A percentile compares a stretch with the other conserved stretches of the same genome.
Evolutionary conservation across 257 asterid genomes (phyloP).

Genomic region (Hygrophila difformis): DNA sequence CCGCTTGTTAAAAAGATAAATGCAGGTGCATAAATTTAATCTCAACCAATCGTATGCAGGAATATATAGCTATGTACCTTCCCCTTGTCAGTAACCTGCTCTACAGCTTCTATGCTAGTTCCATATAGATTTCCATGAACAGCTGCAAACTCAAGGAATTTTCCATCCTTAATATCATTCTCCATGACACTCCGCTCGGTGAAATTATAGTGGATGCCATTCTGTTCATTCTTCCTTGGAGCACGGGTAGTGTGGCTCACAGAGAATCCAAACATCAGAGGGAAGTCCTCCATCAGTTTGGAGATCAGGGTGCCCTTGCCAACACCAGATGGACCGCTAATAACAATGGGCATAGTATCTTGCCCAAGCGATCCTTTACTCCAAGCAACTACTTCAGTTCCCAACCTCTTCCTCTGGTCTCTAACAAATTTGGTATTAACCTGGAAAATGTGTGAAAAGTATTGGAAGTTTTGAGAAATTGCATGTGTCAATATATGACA

Average conservation of each 20-base stretch:
- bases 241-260: conserved; percentile 84
- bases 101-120: conserved; percentile 71
- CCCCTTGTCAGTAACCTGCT: conserved; percentile 62
- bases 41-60: no score
- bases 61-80: conserved; percentile 42
- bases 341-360: conserved; percentile 50
- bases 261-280: conserved; percentile 65
- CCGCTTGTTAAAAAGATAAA: no score
- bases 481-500: neutral
- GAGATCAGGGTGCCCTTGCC: conserved; percentile 76
- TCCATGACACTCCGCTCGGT: conserved; percentile 53
- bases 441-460: conserved; percentile 19
- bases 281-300: conserved; percentile 59
- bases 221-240: conserved; percentile 55
- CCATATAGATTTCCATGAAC: conserved; percentile 86
- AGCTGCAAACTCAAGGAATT: conserved; percentile 67
- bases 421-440: conserved; percentile 54
- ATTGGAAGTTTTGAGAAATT: neutral
- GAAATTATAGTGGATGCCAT: conserved; percentile 73
- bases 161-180: conserved; percentile 45
- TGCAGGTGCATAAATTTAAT: no score
- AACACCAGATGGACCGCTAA: conserved; percentile 86
- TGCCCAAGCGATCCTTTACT: conserved; percentile 57
- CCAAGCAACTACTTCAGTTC: conserved; percentile 69
- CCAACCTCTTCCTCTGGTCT: conserved; percentile 41